A percentile compares a stretch with the other conserved stretches of the same genome.
Conservation (phyloP, 352 stramenopile genomes). For the Globisporangium acanthophoron region DNA sequence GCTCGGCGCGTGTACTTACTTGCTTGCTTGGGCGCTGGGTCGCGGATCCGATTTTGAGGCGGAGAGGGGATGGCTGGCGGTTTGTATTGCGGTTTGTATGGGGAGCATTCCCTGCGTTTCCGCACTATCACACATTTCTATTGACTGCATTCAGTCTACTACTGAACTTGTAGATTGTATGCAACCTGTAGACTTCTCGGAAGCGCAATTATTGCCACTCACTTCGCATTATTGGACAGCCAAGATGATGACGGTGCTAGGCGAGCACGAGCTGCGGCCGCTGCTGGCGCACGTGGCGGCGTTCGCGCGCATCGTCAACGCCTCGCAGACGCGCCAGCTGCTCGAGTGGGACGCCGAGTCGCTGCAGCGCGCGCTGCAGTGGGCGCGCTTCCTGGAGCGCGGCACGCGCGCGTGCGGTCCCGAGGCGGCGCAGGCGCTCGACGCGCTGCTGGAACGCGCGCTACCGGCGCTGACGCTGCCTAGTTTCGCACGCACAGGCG, state of each 20-base stretch:
- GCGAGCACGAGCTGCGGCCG: neutral
- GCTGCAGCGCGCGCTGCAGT: constrained; percentile 34
- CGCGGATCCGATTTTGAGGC: constrained; percentile 18
- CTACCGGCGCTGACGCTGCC: constrained; percentile 35
- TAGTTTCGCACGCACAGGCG: constrained; percentile 18
- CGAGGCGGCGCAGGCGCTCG: constrained; percentile 12
- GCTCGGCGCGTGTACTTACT: constrained; percentile 1
- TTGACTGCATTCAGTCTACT: neutral
- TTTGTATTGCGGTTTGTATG: neutral
- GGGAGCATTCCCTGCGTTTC: neutral
- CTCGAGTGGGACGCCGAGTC: constrained; percentile 50
- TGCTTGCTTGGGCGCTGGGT: constrained; percentile 3
- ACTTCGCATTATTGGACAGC: neutral
- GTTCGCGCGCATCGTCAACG: constrained; percentile 44
- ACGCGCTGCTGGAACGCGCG: constrained; percentile 18
- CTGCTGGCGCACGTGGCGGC: constrained; percentile 19
- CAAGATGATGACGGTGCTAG: neutral
- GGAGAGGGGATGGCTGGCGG: neutral
- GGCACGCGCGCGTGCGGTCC: constrained; percentile 8
- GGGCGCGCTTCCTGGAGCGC: constrained; percentile 30
- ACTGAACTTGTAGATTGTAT: neutral
- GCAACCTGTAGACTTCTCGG: neutral
- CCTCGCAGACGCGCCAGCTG: constrained; percentile 41
- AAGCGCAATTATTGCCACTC: no score
- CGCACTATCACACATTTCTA: neutral